These are phyloP conservation scores for Suillus alpinus DNA, from an alignment of 768 basidiomycete species.

Conservation along the genomic window DNA sequence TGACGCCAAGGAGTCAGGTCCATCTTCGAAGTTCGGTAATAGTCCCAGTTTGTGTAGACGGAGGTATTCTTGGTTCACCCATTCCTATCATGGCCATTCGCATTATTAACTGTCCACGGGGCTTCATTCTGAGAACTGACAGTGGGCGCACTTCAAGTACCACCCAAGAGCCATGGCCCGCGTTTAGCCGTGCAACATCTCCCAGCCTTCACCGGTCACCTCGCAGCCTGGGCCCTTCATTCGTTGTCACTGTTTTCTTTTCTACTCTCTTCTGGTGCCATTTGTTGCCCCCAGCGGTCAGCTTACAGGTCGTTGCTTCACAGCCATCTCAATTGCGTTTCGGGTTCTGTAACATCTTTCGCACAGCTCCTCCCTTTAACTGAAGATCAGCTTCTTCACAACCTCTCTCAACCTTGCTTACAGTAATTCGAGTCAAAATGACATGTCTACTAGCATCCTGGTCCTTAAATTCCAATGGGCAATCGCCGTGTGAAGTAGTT, in stretches of 20 bases:
- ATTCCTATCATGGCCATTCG: constrained; percentile 1
- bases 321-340: neutral
- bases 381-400: neutral
- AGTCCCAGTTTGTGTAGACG: neutral
- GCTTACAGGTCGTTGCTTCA: neutral
- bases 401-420: neutral
- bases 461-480: constrained; percentile 6
- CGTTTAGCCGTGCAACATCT: neutral
- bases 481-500: constrained; percentile 17
- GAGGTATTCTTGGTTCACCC: neutral
- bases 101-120: constrained; percentile 9
- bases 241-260: neutral
- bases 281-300: neutral
- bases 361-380: neutral
- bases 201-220: neutral
- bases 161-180: neutral
- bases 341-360: neutral
- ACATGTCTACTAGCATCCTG: neutral
- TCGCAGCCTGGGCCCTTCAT: neutral
- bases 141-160: neutral
- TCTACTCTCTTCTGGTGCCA: neutral
- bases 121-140: constrained; percentile 4
- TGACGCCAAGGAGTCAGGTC: neutral
- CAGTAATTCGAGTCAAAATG: neutral
- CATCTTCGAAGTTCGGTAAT: neutral